phyloP scores from a whole-genome alignment of 306 rosid genomes.

The Rubus idaeus region DNA sequence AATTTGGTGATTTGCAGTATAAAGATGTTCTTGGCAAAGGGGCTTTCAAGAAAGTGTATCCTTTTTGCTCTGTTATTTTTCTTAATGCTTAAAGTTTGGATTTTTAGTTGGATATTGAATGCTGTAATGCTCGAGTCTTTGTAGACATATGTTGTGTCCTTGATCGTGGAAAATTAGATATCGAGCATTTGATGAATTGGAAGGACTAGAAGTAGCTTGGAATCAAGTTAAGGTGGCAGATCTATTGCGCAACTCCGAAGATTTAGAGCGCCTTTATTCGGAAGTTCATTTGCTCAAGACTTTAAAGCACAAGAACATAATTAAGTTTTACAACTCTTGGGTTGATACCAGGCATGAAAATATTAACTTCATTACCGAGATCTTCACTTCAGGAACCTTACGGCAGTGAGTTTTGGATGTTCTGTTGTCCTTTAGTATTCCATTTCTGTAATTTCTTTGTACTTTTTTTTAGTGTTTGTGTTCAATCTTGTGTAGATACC shows the following conservation, averaged over 20 bases:
- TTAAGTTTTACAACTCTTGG: slow-evolving; percentile 89
- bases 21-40: slow-evolving; percentile 89
- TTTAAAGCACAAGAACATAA: slow-evolving; percentile 90
- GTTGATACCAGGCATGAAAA: slow-evolving; percentile 72
- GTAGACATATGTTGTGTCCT: slow-evolving; percentile 38
- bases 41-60: slow-evolving; percentile 99
- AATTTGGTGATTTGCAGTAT: slow-evolving; percentile 57
- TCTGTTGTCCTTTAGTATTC: background rate
- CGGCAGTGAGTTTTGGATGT: slow-evolving; percentile 69
- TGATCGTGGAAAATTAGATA: slow-evolving; percentile 69
- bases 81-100: background rate
- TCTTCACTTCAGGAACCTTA: slow-evolving; percentile 88
- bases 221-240: slow-evolving; percentile 92
- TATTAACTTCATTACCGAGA: slow-evolving; percentile 90
- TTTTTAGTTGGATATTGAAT: background rate
- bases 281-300: slow-evolving; percentile 97
- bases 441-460: background rate
- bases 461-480: slow-evolving; percentile 14
- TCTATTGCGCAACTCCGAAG: slow-evolving; percentile 72
- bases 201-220: slow-evolving; percentile 99
- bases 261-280: slow-evolving; percentile 84
- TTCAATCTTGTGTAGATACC: slow-evolving; percentile 50
- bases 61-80: slow-evolving; percentile 34
- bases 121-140: background rate
- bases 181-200: slow-evolving; percentile 92